A percentile compares a stretch with the other conserved stretches of the same genome.
phyloP scores from a whole-genome alignment of 768 basidiomycete genomes.

The Termitomyces sp. region DNA sequence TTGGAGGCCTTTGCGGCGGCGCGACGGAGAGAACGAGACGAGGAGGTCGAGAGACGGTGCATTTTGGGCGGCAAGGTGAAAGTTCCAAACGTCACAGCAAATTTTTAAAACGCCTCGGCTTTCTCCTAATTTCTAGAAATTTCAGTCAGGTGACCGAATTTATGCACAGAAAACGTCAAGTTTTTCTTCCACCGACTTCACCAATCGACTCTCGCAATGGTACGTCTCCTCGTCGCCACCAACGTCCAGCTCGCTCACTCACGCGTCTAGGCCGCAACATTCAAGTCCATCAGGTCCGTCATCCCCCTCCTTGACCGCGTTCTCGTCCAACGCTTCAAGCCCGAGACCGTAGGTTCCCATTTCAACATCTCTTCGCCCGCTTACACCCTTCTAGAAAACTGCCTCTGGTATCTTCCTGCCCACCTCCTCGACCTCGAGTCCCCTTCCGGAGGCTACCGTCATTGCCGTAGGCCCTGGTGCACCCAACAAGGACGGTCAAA shows the following conservation, averaged over 20 bases:
- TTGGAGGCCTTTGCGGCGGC: slow-evolving; percentile 54
- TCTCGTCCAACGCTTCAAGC: slow-evolving; percentile 95
- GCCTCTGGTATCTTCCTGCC: slow-evolving; percentile 94
- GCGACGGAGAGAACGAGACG: slow-evolving; percentile 66
- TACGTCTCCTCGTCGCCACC: background rate
- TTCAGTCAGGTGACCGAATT: slow-evolving; percentile 10
- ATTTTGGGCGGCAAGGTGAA: slow-evolving; percentile 32
- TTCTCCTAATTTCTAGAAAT: slow-evolving; percentile 16
- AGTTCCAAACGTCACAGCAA: slow-evolving; percentile 6
- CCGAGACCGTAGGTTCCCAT: slow-evolving; percentile 74
- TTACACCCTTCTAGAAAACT: slow-evolving; percentile 72
- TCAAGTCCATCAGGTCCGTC: slow-evolving; percentile 91
- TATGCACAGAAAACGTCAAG: slow-evolving; percentile 11
- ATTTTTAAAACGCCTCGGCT: slow-evolving; percentile 9
- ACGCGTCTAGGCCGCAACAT: slow-evolving; percentile 67
- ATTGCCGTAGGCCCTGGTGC: slow-evolving; percentile 94
- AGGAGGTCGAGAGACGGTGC: slow-evolving; percentile 72
- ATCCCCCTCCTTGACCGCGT: slow-evolving; percentile 94
- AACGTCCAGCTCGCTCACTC: background rate
- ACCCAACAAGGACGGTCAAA: slow-evolving; percentile 78
- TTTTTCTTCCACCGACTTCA: slow-evolving; percentile 6
- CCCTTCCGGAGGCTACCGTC: slow-evolving; percentile 96
- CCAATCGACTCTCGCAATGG: slow-evolving; percentile 6
- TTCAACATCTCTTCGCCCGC: background rate
- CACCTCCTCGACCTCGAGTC: slow-evolving; percentile 76